Base-by-base conservation (phyloP, 805 yeast genomes). In the Wickerhamomyces chaumierensis region DNA sequence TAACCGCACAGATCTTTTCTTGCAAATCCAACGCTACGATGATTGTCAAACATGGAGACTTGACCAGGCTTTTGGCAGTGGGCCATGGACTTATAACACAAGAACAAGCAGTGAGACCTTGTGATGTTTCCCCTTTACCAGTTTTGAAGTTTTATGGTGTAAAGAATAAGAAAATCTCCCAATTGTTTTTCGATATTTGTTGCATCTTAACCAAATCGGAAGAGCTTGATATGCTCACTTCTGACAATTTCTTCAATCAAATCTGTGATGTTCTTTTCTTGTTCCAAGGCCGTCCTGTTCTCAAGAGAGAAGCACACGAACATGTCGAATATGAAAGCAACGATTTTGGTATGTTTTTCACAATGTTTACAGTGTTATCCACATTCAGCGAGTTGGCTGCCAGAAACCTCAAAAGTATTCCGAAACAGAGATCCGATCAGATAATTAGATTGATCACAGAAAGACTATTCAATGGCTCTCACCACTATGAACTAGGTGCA, bases 311-410 rank as follows among this genome's bases (percentile, higher is more conserved):
- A 51, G 74, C 76, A 4, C 66, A 71, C 5, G 79, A 75, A 42
- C 98, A 90, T 56, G 87, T 90, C 9, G 96, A 88, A 53, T 92
- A 82, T 55, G 98, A 90, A 53, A 78, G 78, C 34, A 84, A 83
- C 25, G 90, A 84, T 37, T 92, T 49, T 35, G 53, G 54, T 1
- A 27, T 56, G 5, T 57, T 53, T 37, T 57, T 55, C 44, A 55
- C 55, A 35, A 53, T 53, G 39, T 56, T 78, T 42, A 78, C 83
- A 39, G 82, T 78, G 3, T 68, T 84, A 0, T 69, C 80, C 9
- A 80, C 81, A 42, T 69, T 76, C 46, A 69, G 73, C 0, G 81
- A 75, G 42, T 62, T 63, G 42, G 60, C 75, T 12, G 70, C 78
- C 0, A 71, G 66, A 41, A 57, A 73, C 5, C 55, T 74, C 8